Percentiles rank a stretch among this genome's conserved stretches.
These are phyloP conservation scores for Cardamine occulta DNA, from an alignment of 345 rosid species.

Conservation along the genomic window DNA sequence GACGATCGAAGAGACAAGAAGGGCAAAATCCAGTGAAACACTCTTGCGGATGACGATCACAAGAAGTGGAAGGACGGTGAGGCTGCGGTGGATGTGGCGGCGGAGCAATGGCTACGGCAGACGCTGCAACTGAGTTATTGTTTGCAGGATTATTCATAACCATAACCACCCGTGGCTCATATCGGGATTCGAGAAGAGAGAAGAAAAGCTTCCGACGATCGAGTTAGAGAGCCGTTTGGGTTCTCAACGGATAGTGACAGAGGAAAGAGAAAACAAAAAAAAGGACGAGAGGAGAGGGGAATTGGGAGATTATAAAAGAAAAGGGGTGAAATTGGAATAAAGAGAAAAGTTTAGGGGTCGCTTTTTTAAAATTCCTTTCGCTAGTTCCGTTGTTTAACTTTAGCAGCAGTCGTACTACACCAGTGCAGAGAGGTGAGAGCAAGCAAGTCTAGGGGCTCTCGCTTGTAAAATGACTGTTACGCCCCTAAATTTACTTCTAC, in stretches of 20 bases:
- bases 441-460: constrained; percentile 31
- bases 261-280: constrained; percentile 22
- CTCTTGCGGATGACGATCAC: constrained; percentile 88
- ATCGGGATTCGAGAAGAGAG: constrained; percentile 24
- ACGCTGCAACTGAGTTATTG: constrained; percentile 55
- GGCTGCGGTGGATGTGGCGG: constrained; percentile 83
- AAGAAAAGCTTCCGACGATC: not conserved
- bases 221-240: constrained; percentile 66
- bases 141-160: constrained; percentile 92
- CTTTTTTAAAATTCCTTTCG: constrained; percentile 23
- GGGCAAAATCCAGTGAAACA: constrained; percentile 94
- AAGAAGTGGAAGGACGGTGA: constrained; percentile 84
- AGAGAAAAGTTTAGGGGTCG: constrained; percentile 34
- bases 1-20: constrained; percentile 96
- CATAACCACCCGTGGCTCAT: constrained; percentile 68
- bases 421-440: constrained; percentile 16
- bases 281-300: not conserved
- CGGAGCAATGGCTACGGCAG: constrained; percentile 49
- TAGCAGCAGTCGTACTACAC: constrained; percentile 41
- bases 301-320: constrained; percentile 24
- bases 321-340: constrained; percentile 26
- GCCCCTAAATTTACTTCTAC: constrained; percentile 25
- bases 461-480: constrained; percentile 37
- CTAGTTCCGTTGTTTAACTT: constrained; percentile 29
- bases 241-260: constrained; percentile 62